phyloP scores from a whole-genome alignment of 345 rosid species.

The Iberis pinnata region DNA sequence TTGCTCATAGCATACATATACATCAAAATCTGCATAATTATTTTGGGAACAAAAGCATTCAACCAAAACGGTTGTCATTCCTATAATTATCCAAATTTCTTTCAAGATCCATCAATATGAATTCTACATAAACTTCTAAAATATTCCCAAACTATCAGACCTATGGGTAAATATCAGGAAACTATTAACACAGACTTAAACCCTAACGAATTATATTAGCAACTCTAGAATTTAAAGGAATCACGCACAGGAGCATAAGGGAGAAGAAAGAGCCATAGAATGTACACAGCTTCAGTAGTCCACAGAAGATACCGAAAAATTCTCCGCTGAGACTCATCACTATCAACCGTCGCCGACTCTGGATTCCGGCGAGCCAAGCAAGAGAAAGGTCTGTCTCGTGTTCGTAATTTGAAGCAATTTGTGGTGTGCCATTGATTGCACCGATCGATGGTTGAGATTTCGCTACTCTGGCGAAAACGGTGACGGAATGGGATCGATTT shows the following conservation, averaged over 20 bases:
- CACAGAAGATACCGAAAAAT: slow-evolving; percentile 46
- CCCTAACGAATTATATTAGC: too few relatives aligned
- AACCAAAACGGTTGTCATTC: not conserved
- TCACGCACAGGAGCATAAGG: slow-evolving; percentile 75
- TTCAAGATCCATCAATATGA: not conserved
- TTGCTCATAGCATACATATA: not conserved
- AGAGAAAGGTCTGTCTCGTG: slow-evolving; percentile 4
- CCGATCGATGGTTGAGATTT: slow-evolving; percentile 1
- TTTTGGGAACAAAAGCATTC: not conserved
- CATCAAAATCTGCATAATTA: not conserved
- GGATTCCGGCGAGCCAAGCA: slow-evolving; percentile 43
- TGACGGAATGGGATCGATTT: slow-evolving; percentile 6
- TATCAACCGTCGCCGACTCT: slow-evolving; percentile 27
- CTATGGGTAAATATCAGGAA: too few relatives aligned
- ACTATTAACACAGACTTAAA: too few relatives aligned
- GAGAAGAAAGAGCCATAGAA: slow-evolving; percentile 86
- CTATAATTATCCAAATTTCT: too few relatives aligned
- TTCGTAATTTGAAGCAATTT: not conserved
- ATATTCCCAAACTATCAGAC: too few relatives aligned
- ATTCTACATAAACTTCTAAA: not conserved
- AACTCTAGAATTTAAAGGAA: too few relatives aligned
- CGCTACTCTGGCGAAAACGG: slow-evolving; percentile 7
- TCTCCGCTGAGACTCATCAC: slow-evolving; percentile 28
- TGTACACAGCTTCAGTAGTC: slow-evolving; percentile 71
- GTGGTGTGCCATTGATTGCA: slow-evolving; percentile 21